Base-by-base conservation (phyloP, 805 yeast species). In the Saturnispora serradocipensis region DNA sequence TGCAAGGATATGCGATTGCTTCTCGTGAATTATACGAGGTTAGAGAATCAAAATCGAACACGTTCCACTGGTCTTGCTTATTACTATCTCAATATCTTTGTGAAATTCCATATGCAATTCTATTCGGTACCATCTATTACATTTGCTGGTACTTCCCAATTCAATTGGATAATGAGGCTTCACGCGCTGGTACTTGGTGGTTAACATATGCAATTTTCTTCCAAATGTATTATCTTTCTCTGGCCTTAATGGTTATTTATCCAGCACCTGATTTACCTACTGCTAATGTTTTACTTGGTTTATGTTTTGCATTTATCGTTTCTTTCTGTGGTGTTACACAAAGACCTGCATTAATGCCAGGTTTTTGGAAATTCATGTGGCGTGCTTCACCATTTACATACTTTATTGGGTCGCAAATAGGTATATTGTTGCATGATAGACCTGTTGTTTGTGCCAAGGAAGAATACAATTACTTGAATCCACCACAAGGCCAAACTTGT, bases 271-370 rank as follows among this genome's bases (percentile, higher is more conserved):
- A 84, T 61, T 72, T 84, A 45, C 81, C 83, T 44, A 73, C 87
- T 18, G 89, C 89, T 6, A 77, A 79, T 40, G 80, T 82, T 50
- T 66, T 84, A 46, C 68, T 75, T 46, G 75, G 84, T 43, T 65
- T 84, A 57, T 67, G 77, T 55, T 75, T 80, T 63, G 69, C 83
- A 28, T 76, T 84, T 62, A 66, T 78, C 62, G 72, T 84, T 51
- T 69, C 81, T 27, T 86, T 86, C 72, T 75, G 86, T 66, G 88
- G 90, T 70, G 83, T 84, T 52, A 70, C 82, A 53, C 87, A 82
- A 59, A 80, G 82, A 22, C 68, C 67, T 7, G 42, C 55, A 5
- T 68, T 72, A 49, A 76, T 86, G 80, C 93, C 84, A 72, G 72
- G 72, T 78, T 58, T 76, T 81, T 30, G 75, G 75, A 48, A 63